Evolutionary conservation across 2,329 filamentous ascomycete species (phyloP).

Genomic region (Colletotrichum tofieldiae): DNA sequence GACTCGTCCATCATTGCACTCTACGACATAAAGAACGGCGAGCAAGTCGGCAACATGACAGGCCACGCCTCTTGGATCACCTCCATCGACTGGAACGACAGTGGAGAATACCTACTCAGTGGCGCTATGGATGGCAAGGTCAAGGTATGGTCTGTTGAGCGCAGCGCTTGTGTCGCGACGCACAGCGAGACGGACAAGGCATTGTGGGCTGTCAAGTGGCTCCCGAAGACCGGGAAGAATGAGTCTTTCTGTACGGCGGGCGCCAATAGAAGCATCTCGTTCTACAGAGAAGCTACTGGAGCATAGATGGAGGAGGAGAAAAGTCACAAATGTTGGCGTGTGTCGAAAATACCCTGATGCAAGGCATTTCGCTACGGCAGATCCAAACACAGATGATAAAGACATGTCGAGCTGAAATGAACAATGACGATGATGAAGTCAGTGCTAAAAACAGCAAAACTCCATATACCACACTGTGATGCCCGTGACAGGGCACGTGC

Average conservation of each 20-base stretch:
- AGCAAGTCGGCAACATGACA: conserved; percentile 88
- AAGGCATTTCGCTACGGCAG: background rate
- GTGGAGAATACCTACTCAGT: conserved; percentile 91
- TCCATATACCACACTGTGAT: background rate
- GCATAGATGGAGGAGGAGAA: conserved; percentile 12
- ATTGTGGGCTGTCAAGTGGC: conserved; percentile 88
- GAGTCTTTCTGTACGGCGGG: conserved; percentile 86
- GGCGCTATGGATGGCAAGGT: conserved; percentile 93
- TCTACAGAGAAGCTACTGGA: conserved; percentile 89
- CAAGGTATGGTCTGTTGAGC: conserved; percentile 95
- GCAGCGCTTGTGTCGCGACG: conserved; percentile 88
- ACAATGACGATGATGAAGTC: conserved; percentile 5
- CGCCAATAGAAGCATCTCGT: conserved; percentile 81
- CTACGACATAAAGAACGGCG: conserved; percentile 93
- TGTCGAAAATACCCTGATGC: conserved; percentile 16
- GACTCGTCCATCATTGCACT: conserved; percentile 91
- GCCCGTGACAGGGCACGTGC: conserved; percentile 68
- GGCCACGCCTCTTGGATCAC: conserved; percentile 92
- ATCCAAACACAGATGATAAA: conserved; percentile 6
- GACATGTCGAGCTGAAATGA: conserved; percentile 8
- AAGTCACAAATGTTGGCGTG: background rate
- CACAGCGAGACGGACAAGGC: conserved; percentile 91
- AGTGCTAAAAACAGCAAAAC: background rate
- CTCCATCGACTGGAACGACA: conserved; percentile 92
- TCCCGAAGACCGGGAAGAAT: conserved; percentile 79